Base-by-base conservation (phyloP, 2,329 filamentous ascomycete genomes). In the Botrytis medusae region DNA sequence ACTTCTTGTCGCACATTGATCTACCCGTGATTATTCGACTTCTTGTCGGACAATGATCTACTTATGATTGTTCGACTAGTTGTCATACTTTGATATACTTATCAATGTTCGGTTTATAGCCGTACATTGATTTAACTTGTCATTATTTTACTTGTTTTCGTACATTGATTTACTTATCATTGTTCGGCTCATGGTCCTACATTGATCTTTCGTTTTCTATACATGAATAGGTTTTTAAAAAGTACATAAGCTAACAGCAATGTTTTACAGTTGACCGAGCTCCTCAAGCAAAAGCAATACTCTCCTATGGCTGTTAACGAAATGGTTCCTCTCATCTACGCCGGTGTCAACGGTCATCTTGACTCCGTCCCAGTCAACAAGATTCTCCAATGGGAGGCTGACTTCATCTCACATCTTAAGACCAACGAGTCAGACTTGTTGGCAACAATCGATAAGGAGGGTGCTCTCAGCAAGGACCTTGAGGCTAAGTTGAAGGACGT, bases 261-360 rank as follows among this genome's bases (percentile, higher is more conserved):
- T 67, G 42, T 78, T 71, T 71, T 83, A 78, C 80, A 89, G 88
- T 88, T 95, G 83, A 98, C 95, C 81, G 95, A 98, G 91, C 93
- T 98, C 79, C 92, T 98, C 82, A 98, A 98, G 92, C 96, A 99
- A 90, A 98, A 97, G 91, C 96, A 99, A 88, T 99, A 98, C 90
- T 92, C 90, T 64, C 96, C 96, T 81, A 98, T 98, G 95, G 93
- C 94, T 80, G 95, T 98, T 84, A 96, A 97, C 89, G 95, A 99
- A 89, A 98, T 98, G 95, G 96, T 99, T 88, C 96, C 96, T 80
- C 91, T 99, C 80, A 98, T 99, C 90, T 99, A 90, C 87, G 95
- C 96, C 79, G 96, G 96, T 97, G 94, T 99, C 87, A 98, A 98
- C 87, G 96, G 96, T 88, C 87, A 89, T 87, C 91, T 99, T 79